Base-by-base conservation (phyloP, 75 land plant species). In the Cunninghamia lanceolata region DNA sequence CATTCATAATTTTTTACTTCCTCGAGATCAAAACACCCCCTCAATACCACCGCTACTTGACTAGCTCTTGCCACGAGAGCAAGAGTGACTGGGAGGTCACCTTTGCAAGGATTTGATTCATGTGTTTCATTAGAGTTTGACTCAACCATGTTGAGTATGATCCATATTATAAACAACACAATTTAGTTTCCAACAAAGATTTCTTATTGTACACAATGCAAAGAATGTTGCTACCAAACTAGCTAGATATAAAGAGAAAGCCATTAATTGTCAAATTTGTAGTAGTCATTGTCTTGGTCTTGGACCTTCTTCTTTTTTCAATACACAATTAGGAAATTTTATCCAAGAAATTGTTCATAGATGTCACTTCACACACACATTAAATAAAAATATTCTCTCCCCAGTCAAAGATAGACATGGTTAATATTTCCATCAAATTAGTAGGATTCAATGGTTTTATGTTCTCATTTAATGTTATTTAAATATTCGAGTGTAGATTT, bases 221-320 rank as follows among this genome's bases (percentile, higher is more conserved):
- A 93, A 90, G 86, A 96, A 94, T 4, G 94, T 94, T 10, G 96
- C 88, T 14, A 91, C 90, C 52, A 95, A 88, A 7, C 92, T 95
- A 38, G 95, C 93, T 52, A 95, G 87, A 79, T 95, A 95, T 50
- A 95, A 85, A 38, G 94, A 95, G 14, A 95, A 32, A 95, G 91
- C 42, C 89, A 89, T 82, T 95, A 94, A 87, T 93, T 92, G 80
- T 95, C 94, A 52, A 92, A 95, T 84, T 93, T 88, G 93, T 96
- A 95, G 86, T 95, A 95, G 30, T 91, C 89, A 83, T 87, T 89
- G 70, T 94, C 53, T 39, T 39, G 2, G 10, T 84, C 4, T 1
- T 34, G 42, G 0, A 88, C 78, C 35, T 39, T 47, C 9, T 88
- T 89, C 56, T 82, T 39, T 39, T 39, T 91, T n/a, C 52, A 14